Evolutionary conservation across 2,329 filamentous ascomycete species (phyloP), one percentile per base, ranked within the genome.

Genomic region (Penicillium sp.): DNA sequence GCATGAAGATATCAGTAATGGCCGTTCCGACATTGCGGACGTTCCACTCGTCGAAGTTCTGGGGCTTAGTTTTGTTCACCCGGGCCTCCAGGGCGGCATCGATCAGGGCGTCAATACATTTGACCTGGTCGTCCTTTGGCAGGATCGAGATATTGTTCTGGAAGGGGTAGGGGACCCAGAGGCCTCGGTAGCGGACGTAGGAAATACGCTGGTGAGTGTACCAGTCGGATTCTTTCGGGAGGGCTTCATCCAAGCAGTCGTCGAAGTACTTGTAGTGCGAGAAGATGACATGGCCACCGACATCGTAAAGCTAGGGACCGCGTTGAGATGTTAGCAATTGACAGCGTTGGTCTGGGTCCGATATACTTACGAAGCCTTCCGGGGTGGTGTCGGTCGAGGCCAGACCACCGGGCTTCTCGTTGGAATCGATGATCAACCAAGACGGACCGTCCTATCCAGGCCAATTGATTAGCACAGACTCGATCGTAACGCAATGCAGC

Each of bases 191-290:
- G 65, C 93, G 90, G 57, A 98, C 91, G 69, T 98, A 98, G 50
- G 93, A 98, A 72, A 98, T 93, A 67, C 93, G 90, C 78, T 98
- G 86, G 77, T 98, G 93, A 53, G 83, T 87, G 74, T 86, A 97
- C 93, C 93, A 98, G 75, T 98, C 93, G 44, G 87, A 84, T 44
- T 89, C 81, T 64, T 88, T 88, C 60, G 93, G 93, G 28, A 98
- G 83, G 37, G 93, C 93, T 78, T 98, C 93, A 69, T 97, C 81
- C 66, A 98, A 84, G 76, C 87, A 94, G 77, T 98, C 93, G 74
- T 98, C 93, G 69, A 98, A 98, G 82, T 98, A 98, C 77, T 96
- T 96, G 85, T 98, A 98, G 81, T 96, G 90, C 58, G 90, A 96
- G 80, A 96, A 96, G 75, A 96, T 96, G 73, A 96, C 90, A 73